Evolutionary conservation across 345 rosid species (phyloP).

Genomic region (Hibiscus trionum): DNA sequence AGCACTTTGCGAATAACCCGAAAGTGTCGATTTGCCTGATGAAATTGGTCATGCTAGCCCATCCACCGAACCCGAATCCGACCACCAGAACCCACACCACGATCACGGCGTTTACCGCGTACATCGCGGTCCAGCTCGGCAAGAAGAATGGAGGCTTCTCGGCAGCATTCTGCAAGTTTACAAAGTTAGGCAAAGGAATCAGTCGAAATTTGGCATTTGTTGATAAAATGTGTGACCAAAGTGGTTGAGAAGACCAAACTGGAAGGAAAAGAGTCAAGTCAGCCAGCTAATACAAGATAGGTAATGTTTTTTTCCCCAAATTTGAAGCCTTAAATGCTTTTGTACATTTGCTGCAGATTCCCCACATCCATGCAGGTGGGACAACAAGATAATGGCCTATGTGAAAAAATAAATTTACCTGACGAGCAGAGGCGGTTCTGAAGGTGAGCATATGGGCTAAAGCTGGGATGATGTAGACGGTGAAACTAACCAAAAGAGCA

Average conservation of each 20-base stretch:
- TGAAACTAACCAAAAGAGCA: conserved; percentile 95
- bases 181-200: no score
- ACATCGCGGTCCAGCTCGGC: conserved; percentile 94
- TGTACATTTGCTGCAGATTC: conserved; percentile 17
- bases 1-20: conserved; percentile 94
- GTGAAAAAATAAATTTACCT: conserved; percentile 36
- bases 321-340: conserved; percentile 30
- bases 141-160: conserved; percentile 88
- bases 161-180: conserved; percentile 64
- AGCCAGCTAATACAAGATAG: conserved; percentile 32
- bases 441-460: conserved; percentile 96
- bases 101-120: conserved; percentile 52
- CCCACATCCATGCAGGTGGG: not conserved
- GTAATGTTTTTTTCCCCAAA: conserved; percentile 5
- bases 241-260: not conserved
- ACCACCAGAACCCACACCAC: conserved; percentile 79
- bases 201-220: not conserved
- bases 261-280: conserved; percentile 12
- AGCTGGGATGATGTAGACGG: conserved; percentile 87
- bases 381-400: not conserved
- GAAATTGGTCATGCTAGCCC: conserved; percentile 96
- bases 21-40: conserved; percentile 76
- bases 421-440: conserved; percentile 84
- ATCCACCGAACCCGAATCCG: conserved; percentile 97
- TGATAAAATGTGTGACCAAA: not conserved